Percentiles rank a stretch among this genome's conserved stretches.
These are phyloP conservation scores for Allomyces macrogynus DNA, from an alignment of 192 early-diverging fungal species.

Conservation along the genomic window DNA sequence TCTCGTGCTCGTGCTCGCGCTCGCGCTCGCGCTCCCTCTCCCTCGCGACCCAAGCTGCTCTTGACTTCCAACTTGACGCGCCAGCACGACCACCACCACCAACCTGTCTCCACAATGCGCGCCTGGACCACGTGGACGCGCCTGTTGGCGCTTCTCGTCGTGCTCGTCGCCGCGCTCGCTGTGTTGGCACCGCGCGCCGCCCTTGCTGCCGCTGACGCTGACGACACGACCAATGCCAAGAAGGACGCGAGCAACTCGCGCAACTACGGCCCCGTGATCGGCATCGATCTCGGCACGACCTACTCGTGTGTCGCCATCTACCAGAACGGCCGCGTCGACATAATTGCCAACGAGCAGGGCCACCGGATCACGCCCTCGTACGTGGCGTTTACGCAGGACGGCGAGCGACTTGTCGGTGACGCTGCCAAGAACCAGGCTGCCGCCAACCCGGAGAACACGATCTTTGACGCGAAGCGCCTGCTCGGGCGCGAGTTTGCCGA, in stretches of 20 bases:
- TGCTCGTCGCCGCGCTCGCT: constrained; percentile 8
- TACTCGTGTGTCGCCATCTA: constrained; percentile 84
- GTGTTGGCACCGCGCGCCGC: constrained; percentile 18
- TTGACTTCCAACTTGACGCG: no score
- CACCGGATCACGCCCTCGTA: constrained; percentile 88
- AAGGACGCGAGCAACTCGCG: constrained; percentile 7
- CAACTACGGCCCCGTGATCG: constrained; percentile 36
- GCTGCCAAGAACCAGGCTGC: constrained; percentile 89
- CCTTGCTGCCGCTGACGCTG: constrained; percentile 15
- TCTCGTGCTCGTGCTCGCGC: no score
- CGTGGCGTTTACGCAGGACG: constrained; percentile 72
- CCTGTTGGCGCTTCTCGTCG: background rate
- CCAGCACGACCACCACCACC: no score
- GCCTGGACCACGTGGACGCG: background rate
- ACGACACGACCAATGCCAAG: constrained; percentile 18
- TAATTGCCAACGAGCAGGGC: constrained; percentile 94
- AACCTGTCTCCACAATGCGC: no score
- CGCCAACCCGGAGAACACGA: constrained; percentile 72
- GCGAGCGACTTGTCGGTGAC: constrained; percentile 76
- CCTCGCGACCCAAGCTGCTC: no score
- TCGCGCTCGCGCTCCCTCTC: no score
- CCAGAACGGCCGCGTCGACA: constrained; percentile 88
- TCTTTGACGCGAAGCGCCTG: constrained; percentile 85
- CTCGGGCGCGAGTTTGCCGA: constrained; percentile 78
- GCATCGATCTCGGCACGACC: constrained; percentile 91